Evolutionary conservation across 306 rosid genomes (phyloP), one percentile per base, ranked within the genome.

Genomic region (Dicorynia guianensis): DNA sequence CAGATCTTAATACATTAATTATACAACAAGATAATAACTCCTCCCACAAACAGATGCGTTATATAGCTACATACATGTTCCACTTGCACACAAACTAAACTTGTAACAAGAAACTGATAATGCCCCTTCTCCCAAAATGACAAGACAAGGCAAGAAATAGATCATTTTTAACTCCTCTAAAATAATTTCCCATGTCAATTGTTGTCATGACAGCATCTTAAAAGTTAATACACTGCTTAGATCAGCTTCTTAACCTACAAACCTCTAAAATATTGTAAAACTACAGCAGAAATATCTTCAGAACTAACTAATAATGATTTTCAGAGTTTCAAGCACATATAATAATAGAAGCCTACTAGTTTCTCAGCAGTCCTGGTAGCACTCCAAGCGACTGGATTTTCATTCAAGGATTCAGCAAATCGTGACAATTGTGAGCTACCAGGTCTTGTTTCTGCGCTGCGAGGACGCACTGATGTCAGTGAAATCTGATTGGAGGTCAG

Each of bases 391-490:
- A 67, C 93, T 55, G 93, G 72, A 84, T 74, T 89, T 68, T 96
- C 98, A 78, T 83, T 34, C 47, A 56, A 84, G 43, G 85, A 83
- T 68, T 95, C 99, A 14, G 99, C 99, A 87, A 95, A 93, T 42
- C 98, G 86, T 55, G 99, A 96, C 84, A 96, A 83, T 75, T 96
- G 98, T 10, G 99, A 96, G 76, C 96, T 96, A 71, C 97, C 93
- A 36, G 98, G 97, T 79, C 97, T 89, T 67, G 97, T 91, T 76
- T 96, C 99, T 35, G 99, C 98, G 87, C 99, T 96, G 69, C 75
- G 94, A 69, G 99, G 99, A 58, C 99, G 98, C 91, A 88, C 44
- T 30, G 97, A 81, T 67, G 88, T 15, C 54, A 81, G 80, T 50
- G 96, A 85, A 55, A 93, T 53, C 74, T 95, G 97, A 81, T 68